phyloP scores from a whole-genome alignment of 768 basidiomycete species.

The Russula vinacea region DNA sequence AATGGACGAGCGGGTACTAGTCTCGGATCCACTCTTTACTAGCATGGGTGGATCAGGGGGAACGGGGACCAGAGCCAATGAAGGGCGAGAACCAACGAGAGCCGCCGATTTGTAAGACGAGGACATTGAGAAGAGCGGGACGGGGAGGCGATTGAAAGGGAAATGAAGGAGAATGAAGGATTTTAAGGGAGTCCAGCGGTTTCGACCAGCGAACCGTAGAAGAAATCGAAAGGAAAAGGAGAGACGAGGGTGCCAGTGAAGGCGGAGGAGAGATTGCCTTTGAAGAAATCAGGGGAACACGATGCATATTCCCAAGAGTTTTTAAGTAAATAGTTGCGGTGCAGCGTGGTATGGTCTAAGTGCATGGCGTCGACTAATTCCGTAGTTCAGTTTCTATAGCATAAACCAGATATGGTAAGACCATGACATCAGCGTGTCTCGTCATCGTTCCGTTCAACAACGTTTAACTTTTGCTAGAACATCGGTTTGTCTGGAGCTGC shows the following conservation, averaged over 20 bases:
- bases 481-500: no score
- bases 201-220: slow-evolving; percentile 14
- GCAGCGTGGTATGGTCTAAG: background rate
- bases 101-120: background rate
- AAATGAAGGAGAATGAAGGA: background rate
- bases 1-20: background rate
- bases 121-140: background rate
- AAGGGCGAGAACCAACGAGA: background rate
- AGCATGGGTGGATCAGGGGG: background rate
- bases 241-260: background rate
- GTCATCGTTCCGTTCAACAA: no score
- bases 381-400: background rate
- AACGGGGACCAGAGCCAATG: background rate
- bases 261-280: background rate
- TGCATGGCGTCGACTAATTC: background rate
- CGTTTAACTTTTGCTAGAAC: no score
- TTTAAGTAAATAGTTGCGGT: slow-evolving; percentile 5
- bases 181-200: slow-evolving; percentile 10
- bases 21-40: background rate
- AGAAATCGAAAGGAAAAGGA: background rate
- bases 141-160: background rate
- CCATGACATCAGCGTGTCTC: no score
- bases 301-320: background rate
- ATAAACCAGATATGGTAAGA: background rate
- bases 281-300: background rate